A percentile compares a stretch with the other conserved stretches of the same genome.
Conservation (phyloP, 2,329 filamentous ascomycete genomes). For the Sporothrix brunneoviolacea region DNA sequence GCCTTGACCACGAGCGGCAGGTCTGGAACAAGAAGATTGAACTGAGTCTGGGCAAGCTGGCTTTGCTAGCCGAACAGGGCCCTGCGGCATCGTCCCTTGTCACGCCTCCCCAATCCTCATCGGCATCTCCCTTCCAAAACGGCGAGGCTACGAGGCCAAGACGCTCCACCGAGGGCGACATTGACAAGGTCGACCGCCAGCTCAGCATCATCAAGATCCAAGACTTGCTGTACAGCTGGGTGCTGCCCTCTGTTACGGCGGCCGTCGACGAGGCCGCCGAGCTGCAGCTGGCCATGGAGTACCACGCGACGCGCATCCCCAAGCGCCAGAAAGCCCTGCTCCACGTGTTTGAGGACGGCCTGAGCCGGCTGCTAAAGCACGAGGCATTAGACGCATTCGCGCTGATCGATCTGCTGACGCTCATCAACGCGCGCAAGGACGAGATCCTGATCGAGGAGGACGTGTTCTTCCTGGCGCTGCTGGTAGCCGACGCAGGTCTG, state of each 20-base stretch:
- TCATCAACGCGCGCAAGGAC: constrained; percentile 47
- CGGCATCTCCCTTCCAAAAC: too few relatives aligned
- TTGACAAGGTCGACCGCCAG: constrained; percentile 53
- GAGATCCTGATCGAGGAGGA: constrained; percentile 49
- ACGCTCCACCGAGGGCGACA: constrained; percentile 27
- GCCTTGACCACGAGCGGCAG: constrained; percentile 65
- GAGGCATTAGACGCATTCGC: constrained; percentile 60
- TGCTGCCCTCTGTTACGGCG: constrained; percentile 59
- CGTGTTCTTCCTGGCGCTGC: constrained; percentile 71
- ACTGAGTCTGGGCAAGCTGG: constrained; percentile 80
- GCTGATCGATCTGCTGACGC: constrained; percentile 70
- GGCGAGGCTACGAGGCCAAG: too few relatives aligned
- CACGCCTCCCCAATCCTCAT: constrained; percentile 3
- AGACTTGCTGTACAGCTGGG: constrained; percentile 64
- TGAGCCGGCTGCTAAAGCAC: constrained; percentile 65
- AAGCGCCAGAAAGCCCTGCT: constrained; percentile 59
- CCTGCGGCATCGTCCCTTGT: constrained; percentile 19
- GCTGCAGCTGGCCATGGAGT: constrained; percentile 66
- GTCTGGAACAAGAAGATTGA: constrained; percentile 93
- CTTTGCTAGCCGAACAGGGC: constrained; percentile 57
- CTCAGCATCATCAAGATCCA: constrained; percentile 72
- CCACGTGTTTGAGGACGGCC: constrained; percentile 62
- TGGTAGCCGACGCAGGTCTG: constrained; percentile 49
- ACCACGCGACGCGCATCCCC: constrained; percentile 50
- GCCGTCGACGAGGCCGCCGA: constrained; percentile 78